Percentiles rank a stretch among this genome's conserved stretches.
phyloP scores from a whole-genome alignment of 768 basidiomycete genomes.

The Lentinula sp. region DNA sequence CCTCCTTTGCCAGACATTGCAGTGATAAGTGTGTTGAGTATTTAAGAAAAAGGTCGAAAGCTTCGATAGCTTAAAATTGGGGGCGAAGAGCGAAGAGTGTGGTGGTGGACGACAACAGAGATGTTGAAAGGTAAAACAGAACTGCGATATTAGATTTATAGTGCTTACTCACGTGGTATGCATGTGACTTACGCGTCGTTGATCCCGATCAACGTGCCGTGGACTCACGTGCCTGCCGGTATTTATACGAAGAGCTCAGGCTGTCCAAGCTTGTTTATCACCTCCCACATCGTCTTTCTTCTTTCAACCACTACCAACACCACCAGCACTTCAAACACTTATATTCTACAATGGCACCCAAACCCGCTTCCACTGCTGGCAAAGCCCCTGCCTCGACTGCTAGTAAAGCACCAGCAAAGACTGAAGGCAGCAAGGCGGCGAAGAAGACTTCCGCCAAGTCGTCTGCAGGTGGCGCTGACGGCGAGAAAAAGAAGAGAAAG shows the following conservation, averaged over 20 bases:
- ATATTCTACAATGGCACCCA: slow-evolving; percentile 46
- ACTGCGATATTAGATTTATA: slow-evolving; percentile 28
- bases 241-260: slow-evolving; percentile 6
- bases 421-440: slow-evolving; percentile 62
- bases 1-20: slow-evolving; percentile 49
- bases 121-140: slow-evolving; percentile 12
- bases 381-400: slow-evolving; percentile 71
- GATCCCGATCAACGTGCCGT: slow-evolving; percentile 2
- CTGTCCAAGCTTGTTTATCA: background rate
- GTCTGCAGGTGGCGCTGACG: slow-evolving; percentile 51
- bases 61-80: background rate
- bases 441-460: slow-evolving; percentile 66
- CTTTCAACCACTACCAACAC: slow-evolving; percentile 10
- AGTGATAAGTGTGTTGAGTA: slow-evolving; percentile 7
- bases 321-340: slow-evolving; percentile 3
- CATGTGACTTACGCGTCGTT: slow-evolving; percentile 8
- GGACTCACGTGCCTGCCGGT: slow-evolving; percentile 37
- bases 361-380: slow-evolving; percentile 81
- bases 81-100: background rate
- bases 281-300: slow-evolving; percentile 10
- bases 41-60: slow-evolving; percentile 11
- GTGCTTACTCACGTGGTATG: slow-evolving; percentile 15
- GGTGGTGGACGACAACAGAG: background rate
- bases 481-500: slow-evolving; percentile 83
- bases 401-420: slow-evolving; percentile 72